These are phyloP conservation scores for Crithidia acanthocephali DNA, from an alignment of 208 protist genomes.

Conservation along the genomic window DNA sequence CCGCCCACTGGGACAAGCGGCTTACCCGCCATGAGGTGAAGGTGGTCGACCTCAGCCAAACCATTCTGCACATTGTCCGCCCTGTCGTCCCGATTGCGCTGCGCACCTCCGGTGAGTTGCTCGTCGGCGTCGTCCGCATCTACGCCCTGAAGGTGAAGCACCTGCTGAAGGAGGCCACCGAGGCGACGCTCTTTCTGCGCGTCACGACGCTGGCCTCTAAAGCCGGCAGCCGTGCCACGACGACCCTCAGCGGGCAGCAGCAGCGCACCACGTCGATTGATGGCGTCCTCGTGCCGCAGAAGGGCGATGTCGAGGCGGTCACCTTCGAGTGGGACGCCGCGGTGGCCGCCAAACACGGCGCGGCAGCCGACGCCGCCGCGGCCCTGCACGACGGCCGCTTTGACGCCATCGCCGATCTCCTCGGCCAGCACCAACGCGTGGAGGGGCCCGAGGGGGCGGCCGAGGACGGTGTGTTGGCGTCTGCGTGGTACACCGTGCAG, in stretches of 20 bases:
- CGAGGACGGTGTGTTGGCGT: constrained; percentile 47
- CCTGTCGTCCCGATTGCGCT: constrained; percentile 96
- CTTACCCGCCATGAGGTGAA: constrained; percentile 94
- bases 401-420: constrained; percentile 80
- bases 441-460: constrained; percentile 20
- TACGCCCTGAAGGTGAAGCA: constrained; percentile 95
- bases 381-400: constrained; percentile 71
- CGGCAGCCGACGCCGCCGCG: constrained; percentile 45
- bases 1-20: constrained; percentile 96
- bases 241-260: constrained; percentile 18
- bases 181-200: constrained; percentile 78
- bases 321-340: constrained; percentile 71
- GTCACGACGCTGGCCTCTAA: constrained; percentile 55
- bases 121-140: constrained; percentile 97
- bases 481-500: constrained; percentile 85
- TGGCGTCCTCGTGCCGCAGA: constrained; percentile 55
- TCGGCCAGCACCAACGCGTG: constrained; percentile 32
- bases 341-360: constrained; percentile 23
- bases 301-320: constrained; percentile 79
- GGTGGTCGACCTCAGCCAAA: constrained; percentile 91
- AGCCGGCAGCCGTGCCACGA: constrained; percentile 11
- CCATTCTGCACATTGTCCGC: constrained; percentile 93
- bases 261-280: constrained; percentile 47
- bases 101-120: constrained; percentile 95
- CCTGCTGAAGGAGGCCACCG: constrained; percentile 86